phyloP scores from a whole-genome alignment of 1,139 yeast genomes.

The Sugiyamaella novakii region DNA sequence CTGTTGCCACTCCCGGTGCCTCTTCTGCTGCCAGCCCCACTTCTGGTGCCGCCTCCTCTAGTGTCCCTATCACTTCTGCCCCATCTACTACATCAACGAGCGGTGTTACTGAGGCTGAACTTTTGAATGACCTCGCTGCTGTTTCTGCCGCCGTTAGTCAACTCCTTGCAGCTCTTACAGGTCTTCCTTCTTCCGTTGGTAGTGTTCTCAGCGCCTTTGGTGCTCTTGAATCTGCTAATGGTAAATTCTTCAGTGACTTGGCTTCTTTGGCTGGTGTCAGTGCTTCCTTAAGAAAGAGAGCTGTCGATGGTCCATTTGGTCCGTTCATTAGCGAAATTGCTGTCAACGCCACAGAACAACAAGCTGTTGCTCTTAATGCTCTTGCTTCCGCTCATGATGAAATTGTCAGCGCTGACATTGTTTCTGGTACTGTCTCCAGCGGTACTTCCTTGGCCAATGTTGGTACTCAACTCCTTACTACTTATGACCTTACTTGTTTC shows the following conservation, averaged over 20 bases:
- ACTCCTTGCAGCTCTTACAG: conserved; percentile 8
- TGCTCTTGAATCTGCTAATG: conserved; percentile 6
- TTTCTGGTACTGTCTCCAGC: conserved; percentile 1
- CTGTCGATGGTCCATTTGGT: conserved; percentile 1
- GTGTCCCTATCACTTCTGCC: conserved; percentile 5
- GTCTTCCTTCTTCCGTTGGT: conserved; percentile 10
- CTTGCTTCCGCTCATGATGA: conserved; percentile 2
- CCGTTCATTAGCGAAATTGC: conserved; percentile 4
- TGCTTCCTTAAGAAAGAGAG: conserved; percentile 12
- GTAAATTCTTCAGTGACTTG: conserved; percentile 11
- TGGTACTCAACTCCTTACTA: conserved; percentile 10
- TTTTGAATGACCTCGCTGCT: conserved; percentile 5
- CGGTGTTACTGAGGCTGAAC: conserved; percentile 4
- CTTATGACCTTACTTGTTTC: conserved; percentile 17
- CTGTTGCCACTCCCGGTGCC: neutral
- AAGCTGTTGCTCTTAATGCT: conserved; percentile 1
- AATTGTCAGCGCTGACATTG: conserved; percentile 5
- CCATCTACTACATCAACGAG: conserved; percentile 6
- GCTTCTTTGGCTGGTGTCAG: conserved; percentile 8
- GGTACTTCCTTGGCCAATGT: conserved; percentile 3
- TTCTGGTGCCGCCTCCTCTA: conserved; percentile 1
- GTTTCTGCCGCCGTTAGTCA: conserved; percentile 7
- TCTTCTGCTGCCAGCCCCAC: conserved; percentile 8
- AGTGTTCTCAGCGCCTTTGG: conserved; percentile 11
- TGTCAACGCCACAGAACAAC: conserved; percentile 12